Percentiles rank a stretch among this genome's conserved stretches.
Evolutionary conservation across 768 basidiomycete species (phyloP).

Genomic region (Russula griseocarnosa): DNA sequence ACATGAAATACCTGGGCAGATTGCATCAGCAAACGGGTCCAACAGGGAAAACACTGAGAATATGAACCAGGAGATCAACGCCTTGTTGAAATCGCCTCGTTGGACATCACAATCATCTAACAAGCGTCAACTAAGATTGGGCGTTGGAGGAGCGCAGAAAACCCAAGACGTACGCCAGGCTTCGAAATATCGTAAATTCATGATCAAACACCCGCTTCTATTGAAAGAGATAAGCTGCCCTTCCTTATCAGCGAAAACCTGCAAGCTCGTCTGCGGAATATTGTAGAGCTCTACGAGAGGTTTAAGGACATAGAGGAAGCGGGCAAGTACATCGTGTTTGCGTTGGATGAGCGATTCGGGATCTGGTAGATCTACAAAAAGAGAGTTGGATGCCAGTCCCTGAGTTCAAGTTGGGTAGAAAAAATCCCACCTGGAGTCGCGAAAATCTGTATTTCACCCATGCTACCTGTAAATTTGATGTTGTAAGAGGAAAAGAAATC

Average conservation of each 20-base stretch:
- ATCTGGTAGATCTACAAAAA: constrained; percentile 52
- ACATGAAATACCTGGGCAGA: constrained; percentile 74
- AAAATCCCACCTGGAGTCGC: constrained; percentile 18
- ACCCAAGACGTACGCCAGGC: constrained; percentile 69
- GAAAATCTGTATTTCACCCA: constrained; percentile 2
- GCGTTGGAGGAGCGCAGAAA: not conserved
- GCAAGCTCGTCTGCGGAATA: constrained; percentile 67
- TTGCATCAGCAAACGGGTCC: constrained; percentile 1
- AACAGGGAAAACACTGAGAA: not conserved
- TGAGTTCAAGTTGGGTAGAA: not conserved
- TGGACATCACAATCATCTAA: constrained; percentile 71
- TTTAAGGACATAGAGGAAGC: constrained; percentile 70
- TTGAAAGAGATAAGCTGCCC: constrained; percentile 94
- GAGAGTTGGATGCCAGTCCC: not conserved
- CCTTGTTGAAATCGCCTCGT: constrained; percentile 49
- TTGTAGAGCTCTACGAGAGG: constrained; percentile 70
- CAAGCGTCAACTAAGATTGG: not conserved
- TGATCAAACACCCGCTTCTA: constrained; percentile 77
- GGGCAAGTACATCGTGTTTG: constrained; percentile 56
- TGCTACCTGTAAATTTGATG: constrained; percentile 1
- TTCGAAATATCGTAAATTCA: constrained; percentile 82
- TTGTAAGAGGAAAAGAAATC: not conserved
- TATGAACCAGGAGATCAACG: constrained; percentile 74
- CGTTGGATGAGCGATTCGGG: constrained; percentile 45
- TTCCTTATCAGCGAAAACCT: constrained; percentile 78